Conservation (phyloP, 768 basidiomycete genomes). For the Tricholoma saponaceum region DNA sequence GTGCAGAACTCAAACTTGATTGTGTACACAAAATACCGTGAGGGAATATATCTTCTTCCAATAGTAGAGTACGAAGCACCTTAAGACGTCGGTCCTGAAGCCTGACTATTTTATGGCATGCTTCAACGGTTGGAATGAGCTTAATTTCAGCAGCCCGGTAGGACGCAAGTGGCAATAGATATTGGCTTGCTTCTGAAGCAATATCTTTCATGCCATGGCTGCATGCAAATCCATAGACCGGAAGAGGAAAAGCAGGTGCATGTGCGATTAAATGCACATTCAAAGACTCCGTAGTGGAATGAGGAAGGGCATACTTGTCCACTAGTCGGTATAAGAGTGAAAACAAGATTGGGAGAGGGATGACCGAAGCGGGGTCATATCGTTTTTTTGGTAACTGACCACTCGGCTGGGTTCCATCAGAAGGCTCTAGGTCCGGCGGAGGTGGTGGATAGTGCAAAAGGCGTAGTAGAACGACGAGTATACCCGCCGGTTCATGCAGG, state of each 20-base stretch:
- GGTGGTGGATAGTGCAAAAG: slow-evolving; percentile 53
- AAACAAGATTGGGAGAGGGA: slow-evolving; percentile 62
- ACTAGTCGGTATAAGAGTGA: slow-evolving; percentile 49
- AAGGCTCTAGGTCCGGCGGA: slow-evolving; percentile 33
- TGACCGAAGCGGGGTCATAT: slow-evolving; percentile 43
- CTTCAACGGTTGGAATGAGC: slow-evolving; percentile 50
- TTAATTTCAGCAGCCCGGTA: slow-evolving; percentile 50
- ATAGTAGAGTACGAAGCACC: slow-evolving; percentile 45
- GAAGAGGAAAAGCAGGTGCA: slow-evolving; percentile 45
- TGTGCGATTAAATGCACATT: slow-evolving; percentile 52
- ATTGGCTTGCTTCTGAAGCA: slow-evolving; percentile 56
- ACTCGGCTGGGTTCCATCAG: slow-evolving; percentile 26
- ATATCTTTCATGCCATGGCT: slow-evolving; percentile 38
- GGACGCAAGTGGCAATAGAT: slow-evolving; percentile 53
- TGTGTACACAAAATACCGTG: slow-evolving; percentile 39
- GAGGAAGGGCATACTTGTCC: slow-evolving; percentile 63
- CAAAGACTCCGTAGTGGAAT: slow-evolving; percentile 37
- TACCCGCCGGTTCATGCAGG: slow-evolving; percentile 48
- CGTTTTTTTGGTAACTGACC: slow-evolving; percentile 24
- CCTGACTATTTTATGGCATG: slow-evolving; percentile 60
- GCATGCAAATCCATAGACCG: slow-evolving; percentile 57
- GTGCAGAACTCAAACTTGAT: background rate
- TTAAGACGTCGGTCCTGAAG: slow-evolving; percentile 57
- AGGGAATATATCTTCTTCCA: slow-evolving; percentile 65
- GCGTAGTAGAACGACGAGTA: slow-evolving; percentile 47